Evolutionary conservation across 495 filamentous ascomycete species (phyloP), one percentile per base, ranked within the genome.

Genomic region (Aspergillus hancockii): DNA sequence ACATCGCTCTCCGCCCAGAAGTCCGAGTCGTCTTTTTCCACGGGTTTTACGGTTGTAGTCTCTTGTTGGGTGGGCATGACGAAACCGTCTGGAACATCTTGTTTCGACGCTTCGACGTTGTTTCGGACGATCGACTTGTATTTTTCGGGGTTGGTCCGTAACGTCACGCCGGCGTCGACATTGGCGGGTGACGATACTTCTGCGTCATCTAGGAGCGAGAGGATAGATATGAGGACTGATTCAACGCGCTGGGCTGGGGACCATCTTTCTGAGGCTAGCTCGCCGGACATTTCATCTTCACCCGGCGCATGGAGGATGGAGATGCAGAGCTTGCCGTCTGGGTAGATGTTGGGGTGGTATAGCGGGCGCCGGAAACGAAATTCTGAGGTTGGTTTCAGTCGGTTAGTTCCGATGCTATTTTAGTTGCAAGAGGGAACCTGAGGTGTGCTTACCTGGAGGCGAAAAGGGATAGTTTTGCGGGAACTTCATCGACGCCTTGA

Each of bases 181-280:
- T 98, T 98, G 57, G 94, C 94, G 0, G 94, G 91, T 6, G 91
- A 96, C 58, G 85, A 90, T 62, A 93, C 89, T 69, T 98, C 94
- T 16, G 94, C 90, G 68, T 95, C 89, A 68, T 98, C 94, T 45
- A 98, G 86, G 1, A 98, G 85, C n/a, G 92, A 89, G 18, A 98
- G 81, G 18, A 97, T 89, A 19, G 91, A 96, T 52, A 96, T 89
- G 18, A 98, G 84, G 14, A 98, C 92, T 51, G 92, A 92, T 74
- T 97, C 94, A 56, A 94, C 93, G 9, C 92, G 87, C 67, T 97
- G 94, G 7, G 92, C 87, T 7, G 94, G 91, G 1, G 88, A 90
- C 94, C 94, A 98, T 50, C 94, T 89, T 74, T 98, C 94, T 1
- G 84, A 79, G 21, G 94, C 93, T 18, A 83, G 73, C 73, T 97